These are phyloP conservation scores for Calonectria pseudoturangicola DNA, from an alignment of 2,329 filamentous ascomycete species.

Conservation along the genomic window DNA sequence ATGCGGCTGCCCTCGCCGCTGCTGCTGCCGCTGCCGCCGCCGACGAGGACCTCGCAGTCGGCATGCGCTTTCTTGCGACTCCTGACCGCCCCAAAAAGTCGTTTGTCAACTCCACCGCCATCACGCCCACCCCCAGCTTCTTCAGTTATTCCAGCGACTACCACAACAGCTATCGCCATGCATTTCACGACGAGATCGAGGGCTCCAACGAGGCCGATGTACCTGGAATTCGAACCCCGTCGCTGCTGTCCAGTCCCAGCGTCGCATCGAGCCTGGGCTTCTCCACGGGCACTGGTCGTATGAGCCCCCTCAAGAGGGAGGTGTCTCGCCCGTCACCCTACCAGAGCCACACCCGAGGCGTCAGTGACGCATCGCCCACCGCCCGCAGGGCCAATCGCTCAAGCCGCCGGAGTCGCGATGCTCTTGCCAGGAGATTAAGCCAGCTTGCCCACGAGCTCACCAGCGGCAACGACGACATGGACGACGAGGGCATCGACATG, in stretches of 20 bases:
- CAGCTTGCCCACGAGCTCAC: slow-evolving; percentile 63
- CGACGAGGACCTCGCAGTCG: slow-evolving; percentile 45
- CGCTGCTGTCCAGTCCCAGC: slow-evolving; percentile 59
- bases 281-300: slow-evolving; percentile 53
- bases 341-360: slow-evolving; percentile 43
- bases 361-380: slow-evolving; percentile 52
- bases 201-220: slow-evolving; percentile 46
- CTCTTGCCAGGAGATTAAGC: slow-evolving; percentile 65
- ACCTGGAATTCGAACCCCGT: slow-evolving; percentile 53
- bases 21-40: slow-evolving; percentile 49
- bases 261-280: slow-evolving; percentile 58
- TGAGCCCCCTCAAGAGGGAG: slow-evolving; percentile 58
- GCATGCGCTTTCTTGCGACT: slow-evolving; percentile 49
- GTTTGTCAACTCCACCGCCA: slow-evolving; percentile 44
- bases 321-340: slow-evolving; percentile 50
- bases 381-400: slow-evolving; percentile 41
- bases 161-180: slow-evolving; percentile 50
- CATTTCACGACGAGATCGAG: slow-evolving; percentile 53
- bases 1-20: slow-evolving; percentile 52
- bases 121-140: slow-evolving; percentile 52
- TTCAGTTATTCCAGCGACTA: slow-evolving; percentile 51
- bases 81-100: slow-evolving; percentile 52
- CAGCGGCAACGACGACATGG: slow-evolving; percentile 58
- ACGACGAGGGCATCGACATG: slow-evolving; percentile 60
- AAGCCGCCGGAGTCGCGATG: slow-evolving; percentile 56